These are phyloP conservation scores for Termitomyces sp. DNA, from an alignment of 768 basidiomycete genomes.

Conservation along the genomic window DNA sequence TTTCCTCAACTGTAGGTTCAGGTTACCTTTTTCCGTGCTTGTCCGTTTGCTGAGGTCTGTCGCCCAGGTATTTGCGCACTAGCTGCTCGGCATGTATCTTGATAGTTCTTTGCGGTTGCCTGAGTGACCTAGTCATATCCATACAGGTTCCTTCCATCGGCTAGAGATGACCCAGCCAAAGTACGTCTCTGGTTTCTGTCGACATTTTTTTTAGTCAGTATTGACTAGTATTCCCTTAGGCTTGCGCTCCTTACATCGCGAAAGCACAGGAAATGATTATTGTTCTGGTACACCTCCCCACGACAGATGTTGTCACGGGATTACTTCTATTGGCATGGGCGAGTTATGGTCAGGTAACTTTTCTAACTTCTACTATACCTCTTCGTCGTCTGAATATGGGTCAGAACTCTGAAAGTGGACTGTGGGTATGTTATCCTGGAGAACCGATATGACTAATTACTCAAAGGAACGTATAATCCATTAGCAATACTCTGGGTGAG, in stretches of 20 bases:
- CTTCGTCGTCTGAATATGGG: neutral
- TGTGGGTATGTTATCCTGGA: slow-evolving; percentile 10
- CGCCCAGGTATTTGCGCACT: slow-evolving; percentile 10
- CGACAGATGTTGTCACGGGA: slow-evolving; percentile 13
- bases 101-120: too few species aligned
- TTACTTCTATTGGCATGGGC: slow-evolving; percentile 14
- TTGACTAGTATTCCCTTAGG: slow-evolving; percentile 1
- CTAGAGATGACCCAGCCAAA: slow-evolving; percentile 10
- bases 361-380: neutral
- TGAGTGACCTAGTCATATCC: neutral
- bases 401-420: slow-evolving; percentile 14
- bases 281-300: slow-evolving; percentile 10
- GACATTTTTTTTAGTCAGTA: neutral
- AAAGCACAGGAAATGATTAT: slow-evolving; percentile 13
- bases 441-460: neutral
- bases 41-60: neutral
- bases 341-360: slow-evolving; percentile 12
- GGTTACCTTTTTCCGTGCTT: neutral
- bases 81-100: slow-evolving; percentile 5
- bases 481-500: slow-evolving; percentile 14
- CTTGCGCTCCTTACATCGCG: slow-evolving; percentile 11
- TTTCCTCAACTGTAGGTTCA: slow-evolving; percentile 13
- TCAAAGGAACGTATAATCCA: neutral
- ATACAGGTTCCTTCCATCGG: slow-evolving; percentile 10
- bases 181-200: neutral